Percentiles rank a stretch among this genome's conserved stretches.
Evolutionary conservation across 495 filamentous ascomycete species (phyloP).

Genomic region (Penicillium antarcticum): DNA sequence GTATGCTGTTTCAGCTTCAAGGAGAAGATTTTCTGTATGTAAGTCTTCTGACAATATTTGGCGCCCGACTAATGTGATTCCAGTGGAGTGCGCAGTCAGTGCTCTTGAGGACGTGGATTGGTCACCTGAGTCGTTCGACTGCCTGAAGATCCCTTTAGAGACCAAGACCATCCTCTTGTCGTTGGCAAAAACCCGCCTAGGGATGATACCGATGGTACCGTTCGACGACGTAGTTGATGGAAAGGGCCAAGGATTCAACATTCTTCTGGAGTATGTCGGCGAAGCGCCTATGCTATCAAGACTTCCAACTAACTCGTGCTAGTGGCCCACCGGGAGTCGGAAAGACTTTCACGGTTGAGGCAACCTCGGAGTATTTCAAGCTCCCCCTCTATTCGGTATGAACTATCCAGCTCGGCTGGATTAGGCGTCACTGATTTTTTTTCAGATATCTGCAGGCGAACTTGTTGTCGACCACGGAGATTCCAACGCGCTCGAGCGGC

Average conservation of each 20-base stretch:
- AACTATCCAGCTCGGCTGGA: background rate
- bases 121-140: conserved; percentile 21
- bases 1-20: conserved; percentile 27
- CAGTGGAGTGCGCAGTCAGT: conserved; percentile 33
- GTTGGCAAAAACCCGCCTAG: conserved; percentile 20
- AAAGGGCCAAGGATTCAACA: conserved; percentile 23
- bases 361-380: conserved; percentile 26
- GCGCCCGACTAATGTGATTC: conserved; percentile 10
- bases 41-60: conserved; percentile 3
- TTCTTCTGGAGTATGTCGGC: conserved; percentile 16
- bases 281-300: background rate
- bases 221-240: conserved; percentile 24
- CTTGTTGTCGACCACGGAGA: conserved; percentile 18
- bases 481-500: conserved; percentile 14
- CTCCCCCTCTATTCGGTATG: conserved; percentile 25
- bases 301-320: conserved; percentile 7
- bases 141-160: conserved; percentile 16
- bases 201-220: conserved; percentile 17
- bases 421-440: conserved; percentile 8
- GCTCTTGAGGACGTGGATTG: conserved; percentile 28
- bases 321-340: conserved; percentile 31
- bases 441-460: conserved; percentile 21
- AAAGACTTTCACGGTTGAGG: conserved; percentile 34
- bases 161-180: conserved; percentile 25
- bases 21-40: conserved; percentile 28